Conservation (phyloP, 2,329 filamentous ascomycete species). For the Nigrospora sphaerica region DNA sequence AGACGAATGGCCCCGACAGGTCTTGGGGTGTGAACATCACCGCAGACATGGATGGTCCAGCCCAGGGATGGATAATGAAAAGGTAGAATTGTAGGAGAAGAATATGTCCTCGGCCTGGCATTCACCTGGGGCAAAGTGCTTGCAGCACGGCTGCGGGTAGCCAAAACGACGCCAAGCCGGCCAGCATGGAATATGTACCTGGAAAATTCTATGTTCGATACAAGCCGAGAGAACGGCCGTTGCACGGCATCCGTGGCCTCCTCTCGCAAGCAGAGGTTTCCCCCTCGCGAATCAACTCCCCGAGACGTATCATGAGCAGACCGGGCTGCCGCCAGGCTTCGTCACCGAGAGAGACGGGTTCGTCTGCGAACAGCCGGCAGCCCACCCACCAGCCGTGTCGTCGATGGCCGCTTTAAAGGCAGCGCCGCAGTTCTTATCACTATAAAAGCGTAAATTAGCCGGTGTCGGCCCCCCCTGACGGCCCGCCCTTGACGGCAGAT, state of each 20-base stretch:
- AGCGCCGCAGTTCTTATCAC: constrained; percentile 39
- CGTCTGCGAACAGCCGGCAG: constrained; percentile 24
- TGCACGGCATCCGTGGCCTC: too few species aligned
- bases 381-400: constrained; percentile 29
- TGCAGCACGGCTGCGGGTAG: too few species aligned
- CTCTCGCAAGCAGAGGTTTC: too few species aligned
- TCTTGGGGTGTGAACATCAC: constrained; percentile 32
- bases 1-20: constrained; percentile 29
- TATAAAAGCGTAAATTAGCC: constrained; percentile 10
- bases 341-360: constrained; percentile 22
- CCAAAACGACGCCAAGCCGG: too few species aligned
- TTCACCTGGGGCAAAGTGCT: too few species aligned
- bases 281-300: too few species aligned
- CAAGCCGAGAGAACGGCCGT: too few species aligned
- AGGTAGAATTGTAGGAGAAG: constrained; percentile 9
- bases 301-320: constrained; percentile 9
- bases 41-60: constrained; percentile 29
- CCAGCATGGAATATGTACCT: too few species aligned
- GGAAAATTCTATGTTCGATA: too few species aligned
- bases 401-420: constrained; percentile 35
- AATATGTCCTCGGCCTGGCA: too few species aligned
- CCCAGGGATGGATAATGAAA: constrained; percentile 8
- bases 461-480: neutral
- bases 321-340: constrained; percentile 17
- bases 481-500: neutral